Evolutionary conservation across 2,329 filamentous ascomycete genomes (phyloP), one percentile per base, ranked within the genome.

Genomic region (Aspergillus pseudoterreus): DNA sequence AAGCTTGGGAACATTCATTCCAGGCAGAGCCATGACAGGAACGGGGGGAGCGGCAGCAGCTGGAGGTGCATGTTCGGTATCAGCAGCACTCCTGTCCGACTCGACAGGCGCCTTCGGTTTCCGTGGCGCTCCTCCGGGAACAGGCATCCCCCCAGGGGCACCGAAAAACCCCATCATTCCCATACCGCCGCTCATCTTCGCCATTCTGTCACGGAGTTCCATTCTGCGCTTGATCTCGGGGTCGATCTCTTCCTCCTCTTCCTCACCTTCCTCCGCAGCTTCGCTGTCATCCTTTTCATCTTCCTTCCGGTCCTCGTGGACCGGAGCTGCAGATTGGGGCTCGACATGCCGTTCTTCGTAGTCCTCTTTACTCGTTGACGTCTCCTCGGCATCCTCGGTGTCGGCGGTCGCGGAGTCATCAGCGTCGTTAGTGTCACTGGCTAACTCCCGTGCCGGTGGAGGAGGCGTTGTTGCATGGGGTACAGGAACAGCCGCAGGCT

Each of bases 181-280:
- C 90, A 96, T 96, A 19, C 92, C 92, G 50, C 92, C 92, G 60
- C 92, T 95, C 87, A 99, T 94, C 74, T 96, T 96, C 43, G 94
- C 94, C 90, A 99, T 99, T 62, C 94, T 85, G 55, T 94, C 91
- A 54, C 94, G 84, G 30, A 99, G 78, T 68, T 96, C 92, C 72
- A 96, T 85, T 67, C 87, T 88, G 47, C 92, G 86, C 59, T 83
- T 85, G 19, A 90, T 80, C 69, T 99, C 94, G 1, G 91, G 90
- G 63, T 97, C 92, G 47, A 95, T 78, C 14, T 95, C 90, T 24
- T 92, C 88, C 44, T 92, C 89, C 30, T 90, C 87, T 17, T 88
- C 87, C n/a, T 86, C 86, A 12, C 80, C 80, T 30, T 80, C 79
- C 14, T 75, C 75, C 24, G 72, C 71, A 30, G 72, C 75, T 11